These are phyloP conservation scores for Picea glauca DNA, from an alignment of 75 land plant genomes.

Conservation along the genomic window DNA sequence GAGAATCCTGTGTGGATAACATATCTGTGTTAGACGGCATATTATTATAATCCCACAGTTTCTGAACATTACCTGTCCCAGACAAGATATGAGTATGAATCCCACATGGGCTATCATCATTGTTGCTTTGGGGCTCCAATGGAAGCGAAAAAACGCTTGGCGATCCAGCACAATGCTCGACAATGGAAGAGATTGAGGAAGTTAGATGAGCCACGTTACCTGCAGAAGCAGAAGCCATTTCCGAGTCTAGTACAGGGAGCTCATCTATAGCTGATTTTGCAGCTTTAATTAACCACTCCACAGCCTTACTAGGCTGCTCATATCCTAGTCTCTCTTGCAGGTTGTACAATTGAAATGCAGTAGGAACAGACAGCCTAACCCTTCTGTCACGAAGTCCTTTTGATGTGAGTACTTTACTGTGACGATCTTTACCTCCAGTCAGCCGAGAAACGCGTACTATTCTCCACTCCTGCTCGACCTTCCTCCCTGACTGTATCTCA, in stretches of 20 bases:
- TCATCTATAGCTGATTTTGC: slow-evolving; percentile 66
- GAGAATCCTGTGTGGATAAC: neutral
- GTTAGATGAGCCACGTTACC: slow-evolving; percentile 5
- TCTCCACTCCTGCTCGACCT: slow-evolving; percentile 21
- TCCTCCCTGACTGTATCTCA: slow-evolving; percentile 1
- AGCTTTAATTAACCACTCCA: slow-evolving; percentile 90
- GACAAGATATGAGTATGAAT: neutral
- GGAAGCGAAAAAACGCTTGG: neutral
- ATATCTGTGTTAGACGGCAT: neutral
- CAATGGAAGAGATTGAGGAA: slow-evolving; percentile 8
- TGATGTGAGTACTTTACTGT: slow-evolving; percentile 87
- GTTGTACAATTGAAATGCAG: slow-evolving; percentile 89
- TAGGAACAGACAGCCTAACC: slow-evolving; percentile 81
- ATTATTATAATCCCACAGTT: neutral
- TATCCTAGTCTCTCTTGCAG: slow-evolving; percentile 81
- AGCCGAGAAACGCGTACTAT: slow-evolving; percentile 66
- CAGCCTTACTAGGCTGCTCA: slow-evolving; percentile 94
- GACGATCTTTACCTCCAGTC: slow-evolving; percentile 90
- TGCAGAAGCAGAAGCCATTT: slow-evolving; percentile 16
- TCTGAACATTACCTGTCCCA: neutral
- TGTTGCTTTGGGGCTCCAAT: neutral
- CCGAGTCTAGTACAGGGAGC: slow-evolving; percentile 33
- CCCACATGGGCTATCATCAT: neutral
- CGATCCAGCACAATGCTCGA: neutral
- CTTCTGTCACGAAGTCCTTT: slow-evolving; percentile 85